Evolutionary conservation across 2,329 filamentous ascomycete genomes (phyloP), one percentile per base, ranked within the genome.

Genomic region (Cladosporium sp.): DNA sequence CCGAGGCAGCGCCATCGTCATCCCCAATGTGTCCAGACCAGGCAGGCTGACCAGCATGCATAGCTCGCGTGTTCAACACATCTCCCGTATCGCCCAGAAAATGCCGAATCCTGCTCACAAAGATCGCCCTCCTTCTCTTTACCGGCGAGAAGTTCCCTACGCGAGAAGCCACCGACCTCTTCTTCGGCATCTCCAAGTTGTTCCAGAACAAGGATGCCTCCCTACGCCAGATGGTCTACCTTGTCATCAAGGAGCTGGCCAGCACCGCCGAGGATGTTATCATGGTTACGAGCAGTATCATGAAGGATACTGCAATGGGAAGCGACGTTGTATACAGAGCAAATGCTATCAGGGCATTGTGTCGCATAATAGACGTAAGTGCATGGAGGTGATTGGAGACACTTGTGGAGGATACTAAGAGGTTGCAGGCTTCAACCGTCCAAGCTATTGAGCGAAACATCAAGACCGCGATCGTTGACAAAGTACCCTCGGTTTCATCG

Each of bases 201-300:
- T 99, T 99, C 84, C 93, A 97, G 82, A 97, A 97, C 79, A 97
- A 97, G 78, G 94, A 99, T 88, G 89, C 92, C 70, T 93, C 91
- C 69, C 83, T 99, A 73, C 91, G 94, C 71, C 94, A 99, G 82
- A 97, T 97, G 92, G 93, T 99, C 54, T 96, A 97, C 79, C 83
- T 97, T 66, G 88, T 97, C 73, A 90, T 97, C 80, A 99, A 97
- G 85, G 94, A 99, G 83, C 83, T 99, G 70, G 91, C 93, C 66
- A 86, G 87, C 75, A 96, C 92, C 22, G 94, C 94, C 60, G 92
- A 97, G 80, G 94, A 99, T 82, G 95, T 97, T 65, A 99, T 99
- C 74, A 97, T 99, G 94, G 94, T 97, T 63, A 99, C 94, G 17
- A 96, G 91, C 77, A 97, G 93, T 67, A 97, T 99, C 69, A 99